These are phyloP conservation scores for Dendrobium catenatum DNA, from an alignment of 106 monocot species.

Conservation along the genomic window DNA sequence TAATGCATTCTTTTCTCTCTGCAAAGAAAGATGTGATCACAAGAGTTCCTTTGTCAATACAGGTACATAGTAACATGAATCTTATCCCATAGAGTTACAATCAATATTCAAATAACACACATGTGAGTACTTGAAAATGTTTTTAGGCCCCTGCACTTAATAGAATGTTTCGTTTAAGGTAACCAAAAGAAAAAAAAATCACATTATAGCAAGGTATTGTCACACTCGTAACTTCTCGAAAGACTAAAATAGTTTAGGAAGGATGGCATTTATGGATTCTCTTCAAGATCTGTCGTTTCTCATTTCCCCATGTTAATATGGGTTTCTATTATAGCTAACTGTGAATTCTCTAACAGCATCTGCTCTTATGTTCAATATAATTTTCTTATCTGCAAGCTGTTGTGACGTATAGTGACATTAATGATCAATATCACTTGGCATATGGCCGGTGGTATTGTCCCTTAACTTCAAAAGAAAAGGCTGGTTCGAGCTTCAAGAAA, in stretches of 20 bases:
- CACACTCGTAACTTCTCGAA: not conserved
- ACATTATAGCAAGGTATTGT: not conserved
- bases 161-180: too few relatives aligned
- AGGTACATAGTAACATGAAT: not conserved
- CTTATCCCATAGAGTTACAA: not conserved
- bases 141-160: too few relatives aligned
- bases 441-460: not conserved
- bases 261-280: not conserved
- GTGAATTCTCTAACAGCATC: not conserved
- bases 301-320: not conserved
- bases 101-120: too few relatives aligned
- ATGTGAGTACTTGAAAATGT: too few relatives aligned
- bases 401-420: not conserved
- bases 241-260: not conserved
- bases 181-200: not conserved
- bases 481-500: not conserved
- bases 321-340: not conserved
- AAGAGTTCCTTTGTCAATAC: not conserved
- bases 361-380: not conserved
- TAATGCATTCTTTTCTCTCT: slow-evolving; percentile 48
- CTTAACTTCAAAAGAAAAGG: not conserved
- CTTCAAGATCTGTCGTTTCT: not conserved
- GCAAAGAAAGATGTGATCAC: not conserved
- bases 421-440: not conserved
- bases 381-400: not conserved